A percentile compares a stretch with the other conserved stretches of the same genome.
These are phyloP conservation scores for Meredithiella fracta DNA, from an alignment of 2,329 filamentous ascomycete species.

Conservation along the genomic window DNA sequence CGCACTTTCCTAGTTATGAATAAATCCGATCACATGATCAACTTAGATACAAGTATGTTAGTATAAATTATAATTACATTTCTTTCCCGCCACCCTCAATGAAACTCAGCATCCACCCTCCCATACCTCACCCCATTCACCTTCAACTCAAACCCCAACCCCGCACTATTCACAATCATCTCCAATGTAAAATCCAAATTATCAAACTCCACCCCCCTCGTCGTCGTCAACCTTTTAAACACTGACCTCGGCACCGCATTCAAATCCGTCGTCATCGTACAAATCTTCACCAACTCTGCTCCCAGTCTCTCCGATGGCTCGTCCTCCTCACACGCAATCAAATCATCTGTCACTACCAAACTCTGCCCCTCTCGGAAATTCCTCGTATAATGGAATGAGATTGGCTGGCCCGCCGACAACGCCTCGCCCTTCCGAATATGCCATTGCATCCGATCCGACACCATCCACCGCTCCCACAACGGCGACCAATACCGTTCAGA, in stretches of 20 bases:
- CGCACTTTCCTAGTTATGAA: too few relatives aligned
- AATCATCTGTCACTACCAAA: constrained; percentile 60
- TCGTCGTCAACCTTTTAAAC: constrained; percentile 63
- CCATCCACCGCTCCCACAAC: constrained; percentile 70
- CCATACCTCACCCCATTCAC: constrained; percentile 66
- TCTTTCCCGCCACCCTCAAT: too few relatives aligned
- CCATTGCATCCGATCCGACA: constrained; percentile 71
- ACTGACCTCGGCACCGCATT: constrained; percentile 56
- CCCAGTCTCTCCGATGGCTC: constrained; percentile 44
- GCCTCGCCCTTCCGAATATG: constrained; percentile 67
- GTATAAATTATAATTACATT: neutral
- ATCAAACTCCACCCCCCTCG: constrained; percentile 63
- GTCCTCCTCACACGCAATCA: constrained; percentile 60
- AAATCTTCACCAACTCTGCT: constrained; percentile 52
- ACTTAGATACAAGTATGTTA: neutral
- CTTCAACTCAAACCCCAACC: constrained; percentile 60
- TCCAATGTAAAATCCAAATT: constrained; percentile 69
- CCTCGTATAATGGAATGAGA: constrained; percentile 72
- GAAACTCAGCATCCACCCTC: constrained; percentile 61
- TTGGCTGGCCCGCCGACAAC: constrained; percentile 54
- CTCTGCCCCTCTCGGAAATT: constrained; percentile 69
- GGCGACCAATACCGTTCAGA: constrained; percentile 65
- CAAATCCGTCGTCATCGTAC: constrained; percentile 65
- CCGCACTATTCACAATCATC: constrained; percentile 67
- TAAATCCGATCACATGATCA: too few relatives aligned